Conservation (phyloP, 2,329 filamentous ascomycete species). For the Colletotrichum graminicola region DNA sequence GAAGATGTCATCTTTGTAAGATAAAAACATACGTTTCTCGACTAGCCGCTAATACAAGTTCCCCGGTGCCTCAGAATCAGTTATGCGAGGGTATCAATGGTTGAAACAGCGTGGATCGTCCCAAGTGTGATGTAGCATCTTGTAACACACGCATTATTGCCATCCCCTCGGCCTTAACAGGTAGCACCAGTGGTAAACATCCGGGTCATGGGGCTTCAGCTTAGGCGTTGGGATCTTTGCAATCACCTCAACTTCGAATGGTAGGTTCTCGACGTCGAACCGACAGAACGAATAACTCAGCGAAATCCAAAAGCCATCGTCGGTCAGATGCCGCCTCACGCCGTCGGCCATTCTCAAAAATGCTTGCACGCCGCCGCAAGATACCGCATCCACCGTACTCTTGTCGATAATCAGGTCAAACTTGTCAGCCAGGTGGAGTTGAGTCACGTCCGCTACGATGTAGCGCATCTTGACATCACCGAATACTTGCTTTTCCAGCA, state of each 20-base stretch:
- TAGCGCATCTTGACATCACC: conserved; percentile 60
- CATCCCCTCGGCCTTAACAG: conserved; percentile 51
- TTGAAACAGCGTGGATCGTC: not conserved
- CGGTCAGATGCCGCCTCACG: conserved; percentile 52
- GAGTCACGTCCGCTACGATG: conserved; percentile 59
- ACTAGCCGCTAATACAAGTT: accelerated
- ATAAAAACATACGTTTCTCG: not conserved
- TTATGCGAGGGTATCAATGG: not conserved
- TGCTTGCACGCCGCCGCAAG: conserved; percentile 57
- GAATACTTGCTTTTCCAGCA: conserved; percentile 56
- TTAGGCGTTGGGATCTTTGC: conserved; percentile 59
- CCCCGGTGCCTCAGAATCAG: not conserved
- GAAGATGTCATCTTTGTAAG: not conserved
- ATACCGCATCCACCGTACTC: conserved; percentile 62
- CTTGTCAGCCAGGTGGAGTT: conserved; percentile 46
- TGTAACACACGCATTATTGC: not conserved
- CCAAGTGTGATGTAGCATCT: not conserved
- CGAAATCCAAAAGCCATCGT: conserved; percentile 60
- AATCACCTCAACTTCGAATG: conserved; percentile 58
- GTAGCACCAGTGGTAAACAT: conserved; percentile 61
- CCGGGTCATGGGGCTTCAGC: conserved; percentile 56
- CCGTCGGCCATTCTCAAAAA: conserved; percentile 55
- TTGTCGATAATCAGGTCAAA: conserved; percentile 63
- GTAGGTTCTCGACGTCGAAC: conserved; percentile 54
- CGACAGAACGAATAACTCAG: conserved; percentile 60